These are phyloP conservation scores for Wakefieldia striispora DNA, from an alignment of 768 basidiomycete species.

Conservation along the genomic window DNA sequence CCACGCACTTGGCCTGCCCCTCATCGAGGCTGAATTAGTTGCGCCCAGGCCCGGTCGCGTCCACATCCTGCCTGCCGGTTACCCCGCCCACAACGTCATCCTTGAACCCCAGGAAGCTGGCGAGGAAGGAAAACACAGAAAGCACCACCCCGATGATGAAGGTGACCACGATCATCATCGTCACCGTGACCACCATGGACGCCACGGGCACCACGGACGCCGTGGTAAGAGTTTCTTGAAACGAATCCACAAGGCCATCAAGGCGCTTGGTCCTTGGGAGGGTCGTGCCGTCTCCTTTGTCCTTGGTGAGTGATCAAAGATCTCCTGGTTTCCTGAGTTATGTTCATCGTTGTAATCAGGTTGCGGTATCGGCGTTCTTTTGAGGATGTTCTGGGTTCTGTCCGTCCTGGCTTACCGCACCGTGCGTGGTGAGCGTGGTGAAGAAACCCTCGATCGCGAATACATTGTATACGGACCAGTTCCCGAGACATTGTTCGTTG, in stretches of 20 bases:
- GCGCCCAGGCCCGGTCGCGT: constrained; percentile 18
- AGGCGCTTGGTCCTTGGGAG: constrained; percentile 78
- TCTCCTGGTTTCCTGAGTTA: neutral
- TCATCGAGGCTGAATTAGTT: constrained; percentile 34
- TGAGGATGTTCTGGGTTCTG: constrained; percentile 80
- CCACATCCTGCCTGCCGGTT: constrained; percentile 29
- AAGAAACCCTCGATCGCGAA: constrained; percentile 40
- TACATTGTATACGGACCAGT: constrained; percentile 45
- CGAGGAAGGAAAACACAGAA: constrained; percentile 10
- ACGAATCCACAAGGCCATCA: constrained; percentile 64
- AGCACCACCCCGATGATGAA: constrained; percentile 1
- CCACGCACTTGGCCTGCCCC: constrained; percentile 52
- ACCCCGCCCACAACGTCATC: neutral
- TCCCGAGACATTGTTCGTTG: constrained; percentile 45
- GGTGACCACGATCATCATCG: neutral
- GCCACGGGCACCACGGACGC: constrained; percentile 12
- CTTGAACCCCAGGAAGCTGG: constrained; percentile 5
- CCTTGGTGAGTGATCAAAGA: constrained; percentile 49
- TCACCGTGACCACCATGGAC: constrained; percentile 14
- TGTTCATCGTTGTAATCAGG: constrained; percentile 38
- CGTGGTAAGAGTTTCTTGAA: constrained; percentile 47
- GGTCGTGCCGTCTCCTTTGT: constrained; percentile 82
- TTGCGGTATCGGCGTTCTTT: constrained; percentile 80
- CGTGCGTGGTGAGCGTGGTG: constrained; percentile 44
- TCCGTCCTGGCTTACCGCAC: constrained; percentile 59